Conservation (phyloP, 495 filamentous ascomycete genomes). For the Podospora comata region DNA sequence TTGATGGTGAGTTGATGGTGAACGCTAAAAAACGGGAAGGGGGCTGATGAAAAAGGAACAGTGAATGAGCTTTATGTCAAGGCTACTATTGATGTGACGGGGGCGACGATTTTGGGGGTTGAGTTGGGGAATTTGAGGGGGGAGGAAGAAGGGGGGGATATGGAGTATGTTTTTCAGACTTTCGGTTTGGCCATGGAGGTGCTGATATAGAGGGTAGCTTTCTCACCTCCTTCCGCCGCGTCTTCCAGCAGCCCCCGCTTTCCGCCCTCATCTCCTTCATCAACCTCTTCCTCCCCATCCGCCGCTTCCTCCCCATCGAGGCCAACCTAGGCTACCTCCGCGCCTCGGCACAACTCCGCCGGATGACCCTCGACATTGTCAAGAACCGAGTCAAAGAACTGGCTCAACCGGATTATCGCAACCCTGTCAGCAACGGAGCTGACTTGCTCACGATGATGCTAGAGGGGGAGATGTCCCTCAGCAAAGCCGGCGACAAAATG, state of each 20-base stretch:
- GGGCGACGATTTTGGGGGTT: constrained; percentile 61
- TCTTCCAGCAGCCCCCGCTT: constrained; percentile 29
- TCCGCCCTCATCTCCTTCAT: constrained; percentile 31
- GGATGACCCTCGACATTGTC: constrained; percentile 19
- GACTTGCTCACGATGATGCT: constrained; percentile 4
- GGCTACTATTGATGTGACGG: constrained; percentile 66
- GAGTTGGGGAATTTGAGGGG: constrained; percentile 52
- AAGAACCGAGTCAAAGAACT: constrained; percentile 26
- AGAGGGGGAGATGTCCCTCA: not conserved
- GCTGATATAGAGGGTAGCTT: constrained; percentile 13
- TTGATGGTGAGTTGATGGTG: too few relatives aligned
- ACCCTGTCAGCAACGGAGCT: constrained; percentile 46
- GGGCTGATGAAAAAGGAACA: constrained; percentile 13
- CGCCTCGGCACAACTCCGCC: constrained; percentile 18
- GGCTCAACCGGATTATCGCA: constrained; percentile 30
- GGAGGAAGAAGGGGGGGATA: not conserved
- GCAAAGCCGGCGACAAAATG: not conserved
- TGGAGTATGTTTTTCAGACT: too few relatives aligned
- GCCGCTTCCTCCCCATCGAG: constrained; percentile 25
- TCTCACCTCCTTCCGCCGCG: constrained; percentile 21
- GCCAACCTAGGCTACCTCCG: constrained; percentile 25
- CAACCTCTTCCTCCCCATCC: constrained; percentile 26
- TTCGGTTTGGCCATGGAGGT: not conserved
- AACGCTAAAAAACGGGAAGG: not conserved
- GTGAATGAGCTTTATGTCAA: constrained; percentile 16